phyloP scores from a whole-genome alignment of 495 filamentous ascomycete species.

The Durotheca rogersii region DNA sequence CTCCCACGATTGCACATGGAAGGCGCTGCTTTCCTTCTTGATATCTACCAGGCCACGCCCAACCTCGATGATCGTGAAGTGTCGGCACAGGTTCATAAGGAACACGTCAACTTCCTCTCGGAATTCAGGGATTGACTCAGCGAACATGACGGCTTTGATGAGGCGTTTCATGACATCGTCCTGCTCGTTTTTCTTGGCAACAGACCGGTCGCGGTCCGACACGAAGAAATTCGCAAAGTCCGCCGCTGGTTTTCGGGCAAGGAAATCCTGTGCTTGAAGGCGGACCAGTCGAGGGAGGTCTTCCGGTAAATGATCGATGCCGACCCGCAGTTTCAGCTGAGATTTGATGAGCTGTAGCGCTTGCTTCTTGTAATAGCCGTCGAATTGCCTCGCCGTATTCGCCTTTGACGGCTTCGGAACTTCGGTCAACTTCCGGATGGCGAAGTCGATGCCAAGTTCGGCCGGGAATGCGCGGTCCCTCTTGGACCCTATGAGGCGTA shows the following conservation, averaged over 20 bases:
- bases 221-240: conserved; percentile 63
- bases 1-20: conserved; percentile 81
- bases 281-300: conserved; percentile 82
- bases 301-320: conserved; percentile 82
- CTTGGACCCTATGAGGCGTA: conserved; percentile 84
- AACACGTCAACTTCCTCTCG: conserved; percentile 69
- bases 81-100: conserved; percentile 76
- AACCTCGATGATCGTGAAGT: conserved; percentile 90
- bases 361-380: conserved; percentile 88
- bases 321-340: conserved; percentile 86
- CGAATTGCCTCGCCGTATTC: conserved; percentile 63
- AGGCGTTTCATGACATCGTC: conserved; percentile 79
- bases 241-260: conserved; percentile 63
- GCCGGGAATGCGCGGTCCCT: conserved; percentile 85
- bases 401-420: conserved; percentile 57
- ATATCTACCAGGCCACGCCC: conserved; percentile 74
- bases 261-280: conserved; percentile 82
- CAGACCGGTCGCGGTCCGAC: conserved; percentile 76
- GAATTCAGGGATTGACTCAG: conserved; percentile 78
- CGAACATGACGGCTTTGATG: conserved; percentile 83
- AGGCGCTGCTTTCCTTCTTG: conserved; percentile 69
- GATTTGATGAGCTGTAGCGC: conserved; percentile 81
- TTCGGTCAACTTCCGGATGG: conserved; percentile 83
- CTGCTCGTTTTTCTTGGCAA: conserved; percentile 81
- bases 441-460: conserved; percentile 80